Base-by-base conservation (phyloP, 2,329 filamentous ascomycete species). In the Aspergillus sp. region DNA sequence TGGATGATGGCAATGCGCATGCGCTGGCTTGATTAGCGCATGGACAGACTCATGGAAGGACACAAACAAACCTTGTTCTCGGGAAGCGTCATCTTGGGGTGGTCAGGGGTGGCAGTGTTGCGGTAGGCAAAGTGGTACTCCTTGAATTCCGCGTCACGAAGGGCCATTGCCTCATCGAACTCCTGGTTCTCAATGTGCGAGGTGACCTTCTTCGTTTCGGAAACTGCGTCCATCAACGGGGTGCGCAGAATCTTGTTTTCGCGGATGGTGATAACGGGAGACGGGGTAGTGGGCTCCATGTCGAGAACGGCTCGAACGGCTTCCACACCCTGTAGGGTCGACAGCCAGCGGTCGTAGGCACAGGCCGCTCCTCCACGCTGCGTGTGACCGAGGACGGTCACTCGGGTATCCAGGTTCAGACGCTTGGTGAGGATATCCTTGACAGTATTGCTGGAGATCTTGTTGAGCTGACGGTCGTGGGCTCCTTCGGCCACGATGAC, bases 161-260 rank as follows among this genome's bases (percentile, higher is more conserved):
- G 85, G 24, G 83, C 80, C 92, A 98, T 96, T 46, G 95, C 95
- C 61, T 82, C 86, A 39, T 90, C 88, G 71, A 97, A 99, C 67
- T 98, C 89, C 73, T 92, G 93, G 56, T 83, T 86, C 24, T 91
- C 85, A 59, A 99, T 96, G 32, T 91, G 90, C 66, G 85, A 85
- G 14, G 92, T 86, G 0, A 98, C 91, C 57, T 90, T 85, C 75
- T 97, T 89, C 29, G 95, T 99, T 70, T 92, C 86, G 51, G 85
- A 81, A 11, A 99, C 95, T 1, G 95, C 93, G 72, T 96, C 86
- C 81, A 98, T 90, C 26, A 99, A 81, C 20, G 92, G 90, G 68
- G 93, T 92, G 57, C 93, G 87, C 65, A 92, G 88, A 73, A 99
- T 98, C 81, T 99, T 96, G 84, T 98, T 98, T 81, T 99, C 95